phyloP scores from a whole-genome alignment of 495 filamentous ascomycete genomes.

The Aspergillus asperescens region DNA sequence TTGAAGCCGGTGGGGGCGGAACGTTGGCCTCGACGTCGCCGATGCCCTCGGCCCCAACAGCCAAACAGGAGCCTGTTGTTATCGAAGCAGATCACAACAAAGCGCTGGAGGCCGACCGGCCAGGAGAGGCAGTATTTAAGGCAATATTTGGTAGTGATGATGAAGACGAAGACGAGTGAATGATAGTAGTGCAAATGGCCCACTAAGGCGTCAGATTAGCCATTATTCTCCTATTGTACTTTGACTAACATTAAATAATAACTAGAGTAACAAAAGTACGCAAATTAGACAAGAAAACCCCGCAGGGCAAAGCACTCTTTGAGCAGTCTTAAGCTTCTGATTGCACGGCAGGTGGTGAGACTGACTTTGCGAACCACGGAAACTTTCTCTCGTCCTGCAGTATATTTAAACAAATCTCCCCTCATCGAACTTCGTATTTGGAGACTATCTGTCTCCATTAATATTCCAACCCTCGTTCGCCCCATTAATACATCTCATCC shows the following conservation, averaged over 20 bases:
- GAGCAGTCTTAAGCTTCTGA: constrained; percentile 1
- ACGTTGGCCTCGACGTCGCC: constrained; percentile 1
- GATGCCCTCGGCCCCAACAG: constrained; percentile 12
- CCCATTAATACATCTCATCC: not conserved
- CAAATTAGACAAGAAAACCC: not conserved
- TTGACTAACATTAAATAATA: too few relatives aligned
- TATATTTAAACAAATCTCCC: not conserved
- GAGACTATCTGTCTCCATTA: not conserved
- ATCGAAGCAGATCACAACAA: constrained; percentile 80
- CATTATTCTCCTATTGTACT: too few relatives aligned
- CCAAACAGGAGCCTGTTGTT: constrained; percentile 24
- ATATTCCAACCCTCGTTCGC: constrained; percentile 1
- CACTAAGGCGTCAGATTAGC: too few relatives aligned
- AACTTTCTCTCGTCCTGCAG: not conserved
- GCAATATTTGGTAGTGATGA: constrained; percentile 90
- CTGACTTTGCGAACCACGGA: not conserved
- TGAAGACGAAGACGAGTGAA: constrained; percentile 54
- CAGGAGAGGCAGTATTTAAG: constrained; percentile 85
- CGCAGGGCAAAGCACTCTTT: not conserved
- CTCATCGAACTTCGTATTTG: not conserved
- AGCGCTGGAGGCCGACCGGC: constrained; percentile 73
- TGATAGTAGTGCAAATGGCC: too few relatives aligned
- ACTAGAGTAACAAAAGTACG: not conserved
- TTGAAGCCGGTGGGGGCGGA: constrained; percentile 21
- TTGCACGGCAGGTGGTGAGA: constrained; percentile 7